Percentiles rank a stretch among this genome's conserved stretches.
Conservation (phyloP, 108 stramenopile genomes). For the Thalassiosira profunda region DNA sequence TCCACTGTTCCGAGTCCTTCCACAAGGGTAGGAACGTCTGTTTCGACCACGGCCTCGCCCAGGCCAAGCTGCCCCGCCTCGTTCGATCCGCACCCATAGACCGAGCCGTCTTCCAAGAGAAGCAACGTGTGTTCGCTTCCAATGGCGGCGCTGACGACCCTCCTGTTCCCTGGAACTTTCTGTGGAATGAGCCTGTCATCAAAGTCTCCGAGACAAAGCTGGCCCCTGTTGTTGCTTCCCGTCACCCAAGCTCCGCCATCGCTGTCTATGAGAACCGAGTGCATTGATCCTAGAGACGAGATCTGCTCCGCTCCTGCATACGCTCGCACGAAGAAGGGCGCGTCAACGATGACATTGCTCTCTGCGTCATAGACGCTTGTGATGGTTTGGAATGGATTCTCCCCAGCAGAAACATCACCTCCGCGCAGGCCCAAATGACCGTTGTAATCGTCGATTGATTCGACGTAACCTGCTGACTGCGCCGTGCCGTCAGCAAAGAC, state of each 20-base stretch:
- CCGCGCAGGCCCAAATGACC: constrained; percentile 37
- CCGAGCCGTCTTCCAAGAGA: constrained; percentile 43
- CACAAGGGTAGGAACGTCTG: constrained; percentile 17
- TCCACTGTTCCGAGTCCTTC: constrained; percentile 13
- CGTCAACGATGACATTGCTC: constrained; percentile 12
- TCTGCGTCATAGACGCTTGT: constrained; percentile 28
- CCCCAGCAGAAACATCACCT: constrained; percentile 16
- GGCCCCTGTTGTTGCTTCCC: constrained; percentile 37
- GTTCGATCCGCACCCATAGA: constrained; percentile 60
- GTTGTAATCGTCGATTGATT: constrained; percentile 40
- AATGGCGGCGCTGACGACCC: constrained; percentile 28
- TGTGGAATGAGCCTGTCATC: constrained; percentile 37
- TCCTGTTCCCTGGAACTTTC: constrained; percentile 6
- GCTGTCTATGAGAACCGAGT: constrained; percentile 34
- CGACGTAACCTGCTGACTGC: constrained; percentile 41
- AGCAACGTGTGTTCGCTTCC: constrained; percentile 55
- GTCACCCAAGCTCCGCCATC: constrained; percentile 39
- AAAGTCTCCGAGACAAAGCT: constrained; percentile 43
- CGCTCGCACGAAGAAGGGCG: constrained; percentile 25
- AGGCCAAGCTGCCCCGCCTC: constrained; percentile 61
- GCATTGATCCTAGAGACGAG: constrained; percentile 30
- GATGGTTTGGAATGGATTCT: constrained; percentile 29
- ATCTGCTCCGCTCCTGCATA: constrained; percentile 35
- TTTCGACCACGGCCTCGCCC: constrained; percentile 8
- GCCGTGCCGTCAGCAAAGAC: constrained; percentile 38